Conservation (phyloP, 148 eudicot genomes). For the Beta vulgaris region DNA sequence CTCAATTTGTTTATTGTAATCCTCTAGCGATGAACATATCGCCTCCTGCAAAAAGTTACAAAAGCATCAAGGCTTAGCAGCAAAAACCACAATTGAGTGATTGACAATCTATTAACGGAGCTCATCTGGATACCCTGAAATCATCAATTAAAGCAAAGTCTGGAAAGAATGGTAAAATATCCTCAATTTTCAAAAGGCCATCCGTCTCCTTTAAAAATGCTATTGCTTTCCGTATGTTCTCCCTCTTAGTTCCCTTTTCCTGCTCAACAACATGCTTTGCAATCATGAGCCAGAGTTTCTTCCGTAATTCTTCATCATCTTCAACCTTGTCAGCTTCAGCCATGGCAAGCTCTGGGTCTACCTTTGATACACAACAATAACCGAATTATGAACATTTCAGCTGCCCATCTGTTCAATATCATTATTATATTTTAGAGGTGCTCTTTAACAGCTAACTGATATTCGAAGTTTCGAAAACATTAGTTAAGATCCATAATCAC, state of each 20-base stretch:
- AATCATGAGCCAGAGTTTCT: conserved; percentile 97
- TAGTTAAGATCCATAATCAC: neutral
- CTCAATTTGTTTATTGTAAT: conserved; percentile 96
- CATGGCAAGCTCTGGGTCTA: conserved; percentile 97
- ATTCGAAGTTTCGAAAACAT: neutral
- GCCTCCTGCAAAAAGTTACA: conserved; percentile 63
- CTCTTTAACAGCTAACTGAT: neutral
- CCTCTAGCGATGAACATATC: conserved; percentile 93
- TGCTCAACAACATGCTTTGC: conserved; percentile 93
- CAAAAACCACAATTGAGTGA: neutral
- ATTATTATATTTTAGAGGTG: neutral
- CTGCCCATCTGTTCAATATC: neutral
- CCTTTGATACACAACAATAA: conserved; percentile 40
- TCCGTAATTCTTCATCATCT: conserved; percentile 96
- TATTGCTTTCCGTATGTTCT: conserved; percentile 94
- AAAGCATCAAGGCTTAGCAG: conserved; percentile 16
- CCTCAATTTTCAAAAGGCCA: conserved; percentile 93
- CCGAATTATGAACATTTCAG: conserved; percentile 6
- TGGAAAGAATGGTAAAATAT: conserved; percentile 96
- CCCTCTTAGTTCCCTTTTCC: conserved; percentile 96
- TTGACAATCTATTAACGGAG: neutral
- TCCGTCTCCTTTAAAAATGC: conserved; percentile 98
- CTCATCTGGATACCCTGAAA: conserved; percentile 56
- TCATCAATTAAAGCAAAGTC: conserved; percentile 96
- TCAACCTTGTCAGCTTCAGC: conserved; percentile 99